A percentile compares a stretch with the other conserved stretches of the same genome.
These are phyloP conservation scores for Parathielavia hyrcaniae DNA, from an alignment of 495 filamentous ascomycete species.

Conservation along the genomic window DNA sequence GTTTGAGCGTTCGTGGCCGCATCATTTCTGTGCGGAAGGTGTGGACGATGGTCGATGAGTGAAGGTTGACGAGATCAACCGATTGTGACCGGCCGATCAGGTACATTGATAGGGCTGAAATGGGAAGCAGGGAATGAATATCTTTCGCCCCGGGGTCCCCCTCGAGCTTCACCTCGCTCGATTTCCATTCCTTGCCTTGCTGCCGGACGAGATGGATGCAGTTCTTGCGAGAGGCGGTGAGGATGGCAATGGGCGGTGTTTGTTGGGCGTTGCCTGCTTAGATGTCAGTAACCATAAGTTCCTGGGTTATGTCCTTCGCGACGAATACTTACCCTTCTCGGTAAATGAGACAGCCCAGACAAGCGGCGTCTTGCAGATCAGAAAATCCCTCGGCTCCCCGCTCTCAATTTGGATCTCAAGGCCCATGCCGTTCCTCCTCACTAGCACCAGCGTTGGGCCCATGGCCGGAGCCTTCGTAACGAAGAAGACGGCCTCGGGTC, in stretches of 20 bases:
- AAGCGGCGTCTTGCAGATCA: constrained; percentile 42
- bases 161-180: constrained; percentile 33
- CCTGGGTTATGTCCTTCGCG: background rate
- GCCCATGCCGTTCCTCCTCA: constrained; percentile 53
- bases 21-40: constrained; percentile 53
- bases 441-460: constrained; percentile 45
- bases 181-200: constrained; percentile 34
- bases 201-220: constrained; percentile 44
- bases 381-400: constrained; percentile 30
- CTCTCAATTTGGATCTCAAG: constrained; percentile 42
- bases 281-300: background rate
- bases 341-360: constrained; percentile 39
- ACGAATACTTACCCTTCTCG: constrained; percentile 33
- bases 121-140: constrained; percentile 35
- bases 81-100: constrained; percentile 43
- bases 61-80: constrained; percentile 50
- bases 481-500: constrained; percentile 56
- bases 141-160: constrained; percentile 26
- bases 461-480: constrained; percentile 28
- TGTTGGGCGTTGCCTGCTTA: constrained; percentile 14
- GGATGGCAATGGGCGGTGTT: constrained; percentile 24
- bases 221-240: constrained; percentile 40
- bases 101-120: constrained; percentile 42
- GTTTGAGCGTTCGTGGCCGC: constrained; percentile 47
- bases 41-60: constrained; percentile 46